phyloP scores from a whole-genome alignment of 1,284 basidiomycete species.

The Puccinia coronata region DNA sequence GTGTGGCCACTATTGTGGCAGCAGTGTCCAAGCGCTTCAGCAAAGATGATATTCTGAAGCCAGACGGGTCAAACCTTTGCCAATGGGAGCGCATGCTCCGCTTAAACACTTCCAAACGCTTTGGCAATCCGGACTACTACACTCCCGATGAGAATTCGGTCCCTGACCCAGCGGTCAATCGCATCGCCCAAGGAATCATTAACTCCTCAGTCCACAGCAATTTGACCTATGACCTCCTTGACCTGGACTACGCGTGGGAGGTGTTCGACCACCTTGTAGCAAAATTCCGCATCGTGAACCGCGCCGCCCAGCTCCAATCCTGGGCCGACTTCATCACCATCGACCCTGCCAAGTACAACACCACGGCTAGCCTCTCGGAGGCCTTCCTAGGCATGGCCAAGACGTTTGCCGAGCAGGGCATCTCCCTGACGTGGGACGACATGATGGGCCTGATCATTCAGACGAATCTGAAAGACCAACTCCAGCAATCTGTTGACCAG shows the following conservation, averaged over 20 bases:
- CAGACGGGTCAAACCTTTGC: background rate
- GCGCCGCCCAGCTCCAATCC: background rate
- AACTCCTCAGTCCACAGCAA: background rate
- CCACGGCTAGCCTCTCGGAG: background rate
- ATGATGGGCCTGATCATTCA: background rate
- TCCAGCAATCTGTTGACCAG: background rate
- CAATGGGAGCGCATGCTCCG: background rate
- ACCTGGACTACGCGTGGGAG: background rate
- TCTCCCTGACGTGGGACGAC: background rate
- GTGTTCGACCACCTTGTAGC: background rate
- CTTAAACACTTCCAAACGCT: background rate
- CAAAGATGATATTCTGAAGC: background rate
- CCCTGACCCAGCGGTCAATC: background rate
- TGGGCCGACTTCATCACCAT: background rate
- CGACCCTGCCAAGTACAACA: background rate
- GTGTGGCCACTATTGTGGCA: background rate
- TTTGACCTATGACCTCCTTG: background rate
- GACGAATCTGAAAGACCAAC: background rate
- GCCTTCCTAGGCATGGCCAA: background rate
- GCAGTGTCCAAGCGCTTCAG: background rate
- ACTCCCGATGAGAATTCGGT: too few species aligned
- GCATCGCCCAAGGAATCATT: background rate
- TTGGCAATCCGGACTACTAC: background rate
- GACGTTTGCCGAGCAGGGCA: background rate
- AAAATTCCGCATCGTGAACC: background rate